Base-by-base conservation (phyloP, 2,329 filamentous ascomycete genomes). In the Torrubiellomyces zombiae region DNA sequence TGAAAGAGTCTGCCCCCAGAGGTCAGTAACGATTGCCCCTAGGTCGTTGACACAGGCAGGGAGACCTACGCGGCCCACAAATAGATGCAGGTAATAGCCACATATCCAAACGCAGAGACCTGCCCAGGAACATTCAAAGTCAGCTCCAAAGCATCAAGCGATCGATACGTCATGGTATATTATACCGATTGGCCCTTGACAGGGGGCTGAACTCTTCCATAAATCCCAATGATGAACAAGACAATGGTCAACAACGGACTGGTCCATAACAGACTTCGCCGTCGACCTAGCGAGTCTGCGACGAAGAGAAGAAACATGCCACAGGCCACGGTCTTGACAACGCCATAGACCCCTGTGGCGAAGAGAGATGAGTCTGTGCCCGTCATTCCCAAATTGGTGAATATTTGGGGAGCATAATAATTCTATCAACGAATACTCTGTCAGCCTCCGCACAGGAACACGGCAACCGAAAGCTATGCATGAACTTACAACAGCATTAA, bases 141-240 rank as follows among this genome's bases (percentile, higher is more conserved):
- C 5, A 8, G 8, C 3, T 14, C n/a, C 4, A 7, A 7, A 9
- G n/a, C n/a, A n/a, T n/a, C n/a, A n/a, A n/a, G n/a, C n/a, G n/a
- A 23, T 7, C 6, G 7, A 26, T 23, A 11, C 9, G 10, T 16
- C 30, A 29, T 18, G n/a, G 19, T 5, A 12, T 5, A 14, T 41
- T 44, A 37, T 35, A 54, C 69, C 4, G 56, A 39, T 3, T 53
- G 40, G 8, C 62, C 67, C 4, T 45, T 38, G 3, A 66, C 40
- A 0, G 74, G 74, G 0, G 70, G 67, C 28, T 61, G 52, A 27
- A 72, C 61, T 20, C 71, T 60, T 24, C 77, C 65, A 40, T 79
- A 80, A 27, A 77, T 58, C n/a, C 73, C 75, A 30, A 80, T 68
- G 41, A 78, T 71, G 45, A 70, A 67, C 67, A 80, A 75, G 34